Percentiles rank a stretch among this genome's conserved stretches.
phyloP scores from a whole-genome alignment of 768 basidiomycete species.

The Roridomyces roridus region DNA sequence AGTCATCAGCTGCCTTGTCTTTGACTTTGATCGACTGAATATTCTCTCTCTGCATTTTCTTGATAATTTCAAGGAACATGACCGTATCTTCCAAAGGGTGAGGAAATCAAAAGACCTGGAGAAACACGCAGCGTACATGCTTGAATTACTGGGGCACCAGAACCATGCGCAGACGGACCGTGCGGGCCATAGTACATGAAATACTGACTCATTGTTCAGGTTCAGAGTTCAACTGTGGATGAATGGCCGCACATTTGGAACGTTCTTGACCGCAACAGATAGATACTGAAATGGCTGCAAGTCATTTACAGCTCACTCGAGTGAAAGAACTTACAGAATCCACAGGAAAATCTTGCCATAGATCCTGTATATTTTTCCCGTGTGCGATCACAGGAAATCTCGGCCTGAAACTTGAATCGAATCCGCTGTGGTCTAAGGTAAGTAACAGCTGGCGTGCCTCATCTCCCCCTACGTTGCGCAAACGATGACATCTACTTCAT shows the following conservation, averaged over 20 bases:
- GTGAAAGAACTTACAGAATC: slow-evolving; percentile 24
- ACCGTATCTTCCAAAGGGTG: slow-evolving; percentile 15
- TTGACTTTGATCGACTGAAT: slow-evolving; percentile 30
- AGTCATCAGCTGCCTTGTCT: slow-evolving; percentile 28
- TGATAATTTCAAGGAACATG: slow-evolving; percentile 26
- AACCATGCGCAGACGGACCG: slow-evolving; percentile 30
- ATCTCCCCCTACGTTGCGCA: slow-evolving; percentile 49
- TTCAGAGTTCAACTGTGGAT: neutral
- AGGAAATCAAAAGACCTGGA: neutral
- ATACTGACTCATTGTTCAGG: slow-evolving; percentile 16
- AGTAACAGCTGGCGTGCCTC: neutral
- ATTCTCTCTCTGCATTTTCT: slow-evolving; percentile 32
- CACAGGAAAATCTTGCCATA: slow-evolving; percentile 30
- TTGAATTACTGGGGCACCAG: slow-evolving; percentile 30
- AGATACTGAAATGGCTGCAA: slow-evolving; percentile 21
- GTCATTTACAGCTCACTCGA: neutral
- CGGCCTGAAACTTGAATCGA: slow-evolving; percentile 31
- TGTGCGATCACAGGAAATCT: slow-evolving; percentile 29
- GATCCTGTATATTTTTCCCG: slow-evolving; percentile 29
- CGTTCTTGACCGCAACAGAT: slow-evolving; percentile 28
- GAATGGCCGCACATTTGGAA: slow-evolving; percentile 26
- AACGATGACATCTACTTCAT: slow-evolving; percentile 52
- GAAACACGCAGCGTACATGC: slow-evolving; percentile 12
- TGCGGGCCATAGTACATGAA: slow-evolving; percentile 32
- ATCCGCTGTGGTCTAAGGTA: slow-evolving; percentile 23